A percentile compares a stretch with the other conserved stretches of the same genome.
These are phyloP conservation scores for Chytriomyces confervae DNA, from an alignment of 192 early-diverging fungal genomes.

Conservation along the genomic window DNA sequence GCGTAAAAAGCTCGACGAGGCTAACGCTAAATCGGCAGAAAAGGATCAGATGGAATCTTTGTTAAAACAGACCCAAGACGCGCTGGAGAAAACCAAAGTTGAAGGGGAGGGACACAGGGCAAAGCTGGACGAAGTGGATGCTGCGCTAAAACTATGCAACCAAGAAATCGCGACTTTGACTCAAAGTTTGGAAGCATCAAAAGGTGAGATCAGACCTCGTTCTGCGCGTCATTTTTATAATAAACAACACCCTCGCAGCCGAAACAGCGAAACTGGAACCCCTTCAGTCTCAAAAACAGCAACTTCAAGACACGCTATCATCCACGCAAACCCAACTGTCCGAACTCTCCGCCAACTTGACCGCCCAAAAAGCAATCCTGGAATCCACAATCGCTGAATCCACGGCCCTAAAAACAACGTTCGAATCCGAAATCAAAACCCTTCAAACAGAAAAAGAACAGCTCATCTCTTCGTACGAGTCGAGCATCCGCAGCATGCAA, in stretches of 20 bases:
- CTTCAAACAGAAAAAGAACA: slow-evolving; percentile 17
- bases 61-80: slow-evolving; percentile 10
- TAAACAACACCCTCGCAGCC: background rate
- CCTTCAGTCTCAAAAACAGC: background rate
- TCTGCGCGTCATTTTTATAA: background rate
- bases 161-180: background rate
- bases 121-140: slow-evolving; percentile 3
- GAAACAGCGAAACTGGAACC: slow-evolving; percentile 1
- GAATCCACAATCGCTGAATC: slow-evolving; percentile 10
- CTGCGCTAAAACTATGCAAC: background rate
- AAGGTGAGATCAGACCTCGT: background rate
- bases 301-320: slow-evolving; percentile 6
- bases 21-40: background rate
- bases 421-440: background rate
- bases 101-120: background rate
- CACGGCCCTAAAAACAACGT: background rate
- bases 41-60: background rate
- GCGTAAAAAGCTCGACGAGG: background rate
- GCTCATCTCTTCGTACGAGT: slow-evolving; percentile 18
- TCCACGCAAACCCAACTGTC: slow-evolving; percentile 2
- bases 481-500: slow-evolving; percentile 6
- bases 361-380: background rate
- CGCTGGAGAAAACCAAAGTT: slow-evolving; percentile 10
- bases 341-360: background rate
- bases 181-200: slow-evolving; percentile 1